phyloP scores from a whole-genome alignment of 176 grass and related monocot species.

The Avena insularis region DNA sequence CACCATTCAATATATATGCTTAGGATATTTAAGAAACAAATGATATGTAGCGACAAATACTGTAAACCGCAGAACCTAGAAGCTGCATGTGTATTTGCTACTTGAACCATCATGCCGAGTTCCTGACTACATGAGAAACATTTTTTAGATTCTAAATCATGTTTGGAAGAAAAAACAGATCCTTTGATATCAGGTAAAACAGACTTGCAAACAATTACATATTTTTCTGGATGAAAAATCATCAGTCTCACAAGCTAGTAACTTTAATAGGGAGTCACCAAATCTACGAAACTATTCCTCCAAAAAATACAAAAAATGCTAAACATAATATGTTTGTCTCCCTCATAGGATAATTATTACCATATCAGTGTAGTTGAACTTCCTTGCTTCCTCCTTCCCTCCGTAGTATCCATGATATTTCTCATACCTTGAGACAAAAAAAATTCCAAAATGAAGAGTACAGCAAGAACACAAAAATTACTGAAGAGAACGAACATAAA shows the following conservation, averaged over 20 bases:
- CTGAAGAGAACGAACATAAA: not conserved
- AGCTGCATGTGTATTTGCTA: not conserved
- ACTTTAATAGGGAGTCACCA: not conserved
- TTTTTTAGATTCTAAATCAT: constrained; percentile 6
- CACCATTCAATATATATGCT: not conserved
- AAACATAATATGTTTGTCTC: not conserved
- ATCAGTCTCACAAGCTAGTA: not conserved
- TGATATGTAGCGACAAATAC: not conserved
- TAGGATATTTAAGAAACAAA: constrained; percentile 26
- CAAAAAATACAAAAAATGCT: not conserved
- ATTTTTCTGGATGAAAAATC: not conserved
- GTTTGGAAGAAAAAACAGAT: not conserved
- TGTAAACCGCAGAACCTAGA: not conserved
- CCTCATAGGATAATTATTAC: constrained; percentile 44
- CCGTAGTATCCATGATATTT: constrained; percentile 92
- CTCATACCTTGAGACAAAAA: constrained; percentile 74
- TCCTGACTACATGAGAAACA: not conserved
- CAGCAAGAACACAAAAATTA: constrained; percentile 1
- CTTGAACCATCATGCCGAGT: not conserved
- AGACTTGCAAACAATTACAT: not conserved
- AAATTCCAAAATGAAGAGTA: constrained; percentile 32
- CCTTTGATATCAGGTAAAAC: not conserved
- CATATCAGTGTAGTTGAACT: constrained; percentile 95
- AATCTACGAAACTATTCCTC: constrained; percentile 17
- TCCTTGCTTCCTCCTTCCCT: constrained; percentile 92